Evolutionary conservation across 805 yeast species (phyloP), one percentile per base, ranked within the genome.

Genomic region (Maudiozyma saulgeensis): DNA sequence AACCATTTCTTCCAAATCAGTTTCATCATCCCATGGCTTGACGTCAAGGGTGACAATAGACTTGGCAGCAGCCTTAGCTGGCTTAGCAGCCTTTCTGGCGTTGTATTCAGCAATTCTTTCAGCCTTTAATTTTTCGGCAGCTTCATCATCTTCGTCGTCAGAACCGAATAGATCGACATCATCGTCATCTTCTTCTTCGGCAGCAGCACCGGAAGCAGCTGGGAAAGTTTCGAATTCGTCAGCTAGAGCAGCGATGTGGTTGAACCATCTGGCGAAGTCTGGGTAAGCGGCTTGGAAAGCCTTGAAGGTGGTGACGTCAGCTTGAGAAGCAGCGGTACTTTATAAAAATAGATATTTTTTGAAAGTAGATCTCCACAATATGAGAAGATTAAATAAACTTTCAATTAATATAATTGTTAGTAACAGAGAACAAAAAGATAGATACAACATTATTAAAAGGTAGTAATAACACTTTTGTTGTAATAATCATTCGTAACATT

Each of bases 21-120:
- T 93, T 81, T 93, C 98, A 69, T 93, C 99, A 75, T 93, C 99
- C 99, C 99, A 93, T 77, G 97, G 98, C 84, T 93, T 93, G 65
- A 93, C 95, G 66, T 93, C 99, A 66, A 93, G 69, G 68, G 99
- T 91, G 68, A 93, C 96, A 62, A 89, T 77, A 55, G 97, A 87
- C 81, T 93, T 93, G 69, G 99, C 97, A 74, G 96, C 96, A 67
- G 98, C 89, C 82, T 89, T 89, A 67, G 98, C 88, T 71, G 95
- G 95, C 78, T 86, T 86, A 62, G 91, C 83, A 61, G 96, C 96
- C 84, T 93, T 93, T 83, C 85, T 89, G 68, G 95, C 96, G 68
- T 87, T 86, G 82, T 93, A 93, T 72, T 82, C 96, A 72, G 96
- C 98, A 68, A 93, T 76, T 84, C 99, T 89, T 80, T 91, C 80